Evolutionary conservation across 768 basidiomycete genomes (phyloP).

Genomic region (Rhodotorula sphaerocarpa): DNA sequence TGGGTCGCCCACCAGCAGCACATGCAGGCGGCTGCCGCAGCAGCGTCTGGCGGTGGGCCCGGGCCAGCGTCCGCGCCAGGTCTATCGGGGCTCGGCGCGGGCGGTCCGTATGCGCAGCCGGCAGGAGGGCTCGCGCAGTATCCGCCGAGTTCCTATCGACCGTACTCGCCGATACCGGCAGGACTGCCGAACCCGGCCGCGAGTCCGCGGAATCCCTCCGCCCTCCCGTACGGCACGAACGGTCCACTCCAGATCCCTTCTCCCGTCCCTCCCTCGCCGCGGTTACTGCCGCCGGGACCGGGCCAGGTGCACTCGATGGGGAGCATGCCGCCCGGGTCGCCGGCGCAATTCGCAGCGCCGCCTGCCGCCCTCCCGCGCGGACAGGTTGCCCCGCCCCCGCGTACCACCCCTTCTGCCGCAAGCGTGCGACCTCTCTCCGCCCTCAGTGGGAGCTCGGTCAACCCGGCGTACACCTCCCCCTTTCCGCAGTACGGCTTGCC

Average conservation of each 20-base stretch:
- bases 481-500: too few relatives aligned
- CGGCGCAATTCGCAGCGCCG: too few relatives aligned
- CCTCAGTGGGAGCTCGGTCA: not conserved
- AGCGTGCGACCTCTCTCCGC: not conserved
- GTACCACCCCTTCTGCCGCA: not conserved
- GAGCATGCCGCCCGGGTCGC: too few relatives aligned
- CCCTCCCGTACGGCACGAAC: too few relatives aligned
- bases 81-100: too few relatives aligned
- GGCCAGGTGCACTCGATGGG: too few relatives aligned
- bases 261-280: not conserved
- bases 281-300: not conserved
- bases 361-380: not conserved
- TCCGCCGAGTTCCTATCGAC: too few relatives aligned
- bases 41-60: not conserved
- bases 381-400: not conserved
- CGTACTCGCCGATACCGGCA: too few relatives aligned
- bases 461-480: not conserved
- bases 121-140: too few relatives aligned
- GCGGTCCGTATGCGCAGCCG: too few relatives aligned
- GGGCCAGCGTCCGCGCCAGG: too few relatives aligned
- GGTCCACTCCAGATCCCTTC: not conserved
- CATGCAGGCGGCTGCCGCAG: not conserved
- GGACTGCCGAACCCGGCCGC: too few relatives aligned
- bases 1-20: conserved; percentile 23
- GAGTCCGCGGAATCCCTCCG: not conserved